Base-by-base conservation (phyloP, 768 basidiomycete species). In the Hortiboletus campestris region DNA sequence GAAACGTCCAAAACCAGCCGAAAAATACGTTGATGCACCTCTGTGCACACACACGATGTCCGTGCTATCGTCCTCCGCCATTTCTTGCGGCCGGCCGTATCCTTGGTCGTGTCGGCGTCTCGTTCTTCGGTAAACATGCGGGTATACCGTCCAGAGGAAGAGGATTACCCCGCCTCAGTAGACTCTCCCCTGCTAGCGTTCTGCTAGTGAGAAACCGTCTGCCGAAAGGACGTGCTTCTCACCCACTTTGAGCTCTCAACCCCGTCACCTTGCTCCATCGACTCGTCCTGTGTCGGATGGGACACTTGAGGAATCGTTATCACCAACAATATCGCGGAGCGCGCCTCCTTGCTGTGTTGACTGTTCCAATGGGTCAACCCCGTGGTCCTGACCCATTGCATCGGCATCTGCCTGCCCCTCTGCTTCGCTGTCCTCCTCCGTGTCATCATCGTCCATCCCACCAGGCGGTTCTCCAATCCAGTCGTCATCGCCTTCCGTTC, bases 401-500 rank as follows among this genome's bases (percentile, higher is more conserved):
- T 88, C 88, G 0, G 76, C 74, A 64, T 87, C 85, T 12, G 74
- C 80, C 61, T 84, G 79, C 51, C 84, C 84, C 61, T 79, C 78
- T 52, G 67, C 72, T 8, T 79, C 78, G 20, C 64, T 66, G 36
- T 75, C 67, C 59, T 75, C 69, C 48, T 80, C 81, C 40, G 83
- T 76, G 53, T 78, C 78, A 40, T 84, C 88, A 63, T 91, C 90
- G 63, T 91, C 89, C 43, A 89, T 73, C 13, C 88, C 87, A 39
- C 81, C 81, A 13, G 86, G 80, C 0, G 88, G 87, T 67, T 91
- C 90, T 12, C 89, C 89, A 44, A 88, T 75, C 89, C 91, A 91
- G 49, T 85, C 88, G n/a, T 88, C 86, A 55, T 87, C 88, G 12
- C 72, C 66, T 52, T 85, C 88, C 47, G 76, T 78, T 16, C 88